phyloP scores from a whole-genome alignment of 2,329 filamentous ascomycete species.

The Xylaria sp. region DNA sequence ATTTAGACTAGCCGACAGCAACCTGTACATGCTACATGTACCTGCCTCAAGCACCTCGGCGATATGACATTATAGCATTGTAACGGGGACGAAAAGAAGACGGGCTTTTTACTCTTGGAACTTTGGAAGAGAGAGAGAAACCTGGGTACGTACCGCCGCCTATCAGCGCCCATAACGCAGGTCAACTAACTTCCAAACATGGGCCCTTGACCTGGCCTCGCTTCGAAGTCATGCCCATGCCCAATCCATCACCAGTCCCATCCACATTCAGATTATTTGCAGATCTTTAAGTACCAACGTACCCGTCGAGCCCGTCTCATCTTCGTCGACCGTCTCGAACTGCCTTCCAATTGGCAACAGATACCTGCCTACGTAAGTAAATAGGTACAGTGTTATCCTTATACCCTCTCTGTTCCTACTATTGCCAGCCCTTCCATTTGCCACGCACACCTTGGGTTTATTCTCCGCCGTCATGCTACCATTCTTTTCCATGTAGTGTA shows the following conservation, averaged over 20 bases:
- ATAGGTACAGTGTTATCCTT: slow-evolving; percentile 20
- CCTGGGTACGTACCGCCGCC: slow-evolving; percentile 14
- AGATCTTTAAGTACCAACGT: slow-evolving; percentile 39
- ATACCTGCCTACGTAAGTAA: too few species aligned
- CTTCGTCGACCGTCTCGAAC: slow-evolving; percentile 11
- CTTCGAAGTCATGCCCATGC: slow-evolving; percentile 31
- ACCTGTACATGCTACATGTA: not conserved
- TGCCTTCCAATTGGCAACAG: not conserved
- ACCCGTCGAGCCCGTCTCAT: not conserved
- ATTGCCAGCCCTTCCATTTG: slow-evolving; percentile 22
- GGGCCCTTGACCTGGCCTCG: slow-evolving; percentile 21
- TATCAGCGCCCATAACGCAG: slow-evolving; percentile 16
- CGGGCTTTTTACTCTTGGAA: not conserved
- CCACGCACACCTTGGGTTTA: slow-evolving; percentile 31
- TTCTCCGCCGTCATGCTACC: slow-evolving; percentile 23
- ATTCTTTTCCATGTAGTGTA: slow-evolving; percentile 6
- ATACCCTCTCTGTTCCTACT: slow-evolving; percentile 10
- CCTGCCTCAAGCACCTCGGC: slow-evolving; percentile 6
- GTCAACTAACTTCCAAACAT: slow-evolving; percentile 5
- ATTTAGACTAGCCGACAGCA: slow-evolving; percentile 4
- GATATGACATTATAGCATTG: not conserved
- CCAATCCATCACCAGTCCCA: slow-evolving; percentile 33
- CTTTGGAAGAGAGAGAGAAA: not conserved
- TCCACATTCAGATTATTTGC: slow-evolving; percentile 36
- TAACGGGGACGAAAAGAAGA: slow-evolving; percentile 4